Percentiles rank a stretch among this genome's conserved stretches.
phyloP scores from a whole-genome alignment of 441 rosid species.

The Lepidium campestre region DNA sequence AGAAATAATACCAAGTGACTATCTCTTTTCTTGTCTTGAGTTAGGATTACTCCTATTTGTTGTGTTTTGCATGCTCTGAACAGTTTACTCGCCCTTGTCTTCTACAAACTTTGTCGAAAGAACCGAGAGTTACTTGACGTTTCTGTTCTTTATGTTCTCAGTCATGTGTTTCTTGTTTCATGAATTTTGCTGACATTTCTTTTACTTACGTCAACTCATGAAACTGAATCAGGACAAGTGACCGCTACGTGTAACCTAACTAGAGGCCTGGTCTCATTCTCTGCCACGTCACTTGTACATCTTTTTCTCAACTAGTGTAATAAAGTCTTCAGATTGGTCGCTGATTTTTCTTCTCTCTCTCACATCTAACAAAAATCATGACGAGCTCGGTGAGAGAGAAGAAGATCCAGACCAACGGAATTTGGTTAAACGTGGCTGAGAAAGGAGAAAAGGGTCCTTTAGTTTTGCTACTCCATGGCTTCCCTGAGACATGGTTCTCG shows the following conservation, averaged over 20 bases:
- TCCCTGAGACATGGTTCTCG: constrained; percentile 68
- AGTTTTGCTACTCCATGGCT: constrained; percentile 64
- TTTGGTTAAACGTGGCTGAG: constrained; percentile 51
- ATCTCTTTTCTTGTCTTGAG: not conserved
- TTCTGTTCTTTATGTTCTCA: not conserved
- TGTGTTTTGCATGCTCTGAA: not conserved
- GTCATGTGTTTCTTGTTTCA: constrained; percentile 11
- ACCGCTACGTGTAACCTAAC: not conserved
- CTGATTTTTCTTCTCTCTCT: not conserved
- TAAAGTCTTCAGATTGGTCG: constrained; percentile 6
- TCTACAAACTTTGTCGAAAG: not conserved
- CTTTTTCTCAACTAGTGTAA: not conserved
- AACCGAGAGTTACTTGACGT: constrained; percentile 13
- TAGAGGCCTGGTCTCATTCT: not conserved
- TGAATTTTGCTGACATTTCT: not conserved
- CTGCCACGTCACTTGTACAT: not conserved
- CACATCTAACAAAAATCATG: constrained; percentile 1
- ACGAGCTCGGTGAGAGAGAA: constrained; percentile 31
- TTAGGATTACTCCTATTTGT: not conserved
- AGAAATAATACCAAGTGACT: not conserved
- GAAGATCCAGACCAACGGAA: constrained; percentile 50
- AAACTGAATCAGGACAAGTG: not conserved
- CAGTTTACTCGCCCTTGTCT: not conserved
- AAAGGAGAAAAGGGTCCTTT: constrained; percentile 52
- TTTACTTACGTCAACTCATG: not conserved